phyloP scores from a whole-genome alignment of 176 grass and related monocot genomes.

The Juncus inflexus region DNA sequence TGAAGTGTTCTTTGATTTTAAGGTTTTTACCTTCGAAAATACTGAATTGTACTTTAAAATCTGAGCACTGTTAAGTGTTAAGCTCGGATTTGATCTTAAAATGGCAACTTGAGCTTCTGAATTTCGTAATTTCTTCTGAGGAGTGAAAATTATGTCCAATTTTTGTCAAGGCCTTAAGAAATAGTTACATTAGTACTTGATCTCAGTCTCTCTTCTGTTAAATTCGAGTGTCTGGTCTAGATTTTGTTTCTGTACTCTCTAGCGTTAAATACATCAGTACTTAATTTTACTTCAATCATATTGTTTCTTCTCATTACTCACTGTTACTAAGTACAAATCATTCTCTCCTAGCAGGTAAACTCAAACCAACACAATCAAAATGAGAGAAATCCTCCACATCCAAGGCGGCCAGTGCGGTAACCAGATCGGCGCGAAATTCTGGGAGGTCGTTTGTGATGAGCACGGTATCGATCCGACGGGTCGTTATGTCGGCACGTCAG shows the following conservation, averaged over 20 bases:
- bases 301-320: not conserved
- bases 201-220: not conserved
- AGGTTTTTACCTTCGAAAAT: too few species aligned
- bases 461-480: slow-evolving; percentile 74
- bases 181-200: not conserved
- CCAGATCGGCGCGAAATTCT: slow-evolving; percentile 89
- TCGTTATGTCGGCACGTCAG: slow-evolving; percentile 60
- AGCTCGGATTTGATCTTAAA: too few species aligned
- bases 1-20: too few species aligned
- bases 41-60: too few species aligned
- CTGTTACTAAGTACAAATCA: too few species aligned
- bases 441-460: slow-evolving; percentile 82
- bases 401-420: slow-evolving; percentile 88
- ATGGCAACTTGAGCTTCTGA: too few species aligned
- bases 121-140: too few species aligned
- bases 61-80: too few species aligned
- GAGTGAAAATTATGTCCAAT: too few species aligned
- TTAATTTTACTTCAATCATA: not conserved
- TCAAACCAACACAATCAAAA: slow-evolving; percentile 21
- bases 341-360: slow-evolving; percentile 6
- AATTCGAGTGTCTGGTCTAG: not conserved
- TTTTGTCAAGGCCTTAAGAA: too few species aligned
- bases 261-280: not conserved
- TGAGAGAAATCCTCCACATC: slow-evolving; percentile 89
- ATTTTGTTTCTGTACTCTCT: slow-evolving; percentile 5